A percentile compares a stretch with the other conserved stretches of the same genome.
Conservation (phyloP, 2,329 filamentous ascomycete species). For the Pseudogymnoascus verrucosus region DNA sequence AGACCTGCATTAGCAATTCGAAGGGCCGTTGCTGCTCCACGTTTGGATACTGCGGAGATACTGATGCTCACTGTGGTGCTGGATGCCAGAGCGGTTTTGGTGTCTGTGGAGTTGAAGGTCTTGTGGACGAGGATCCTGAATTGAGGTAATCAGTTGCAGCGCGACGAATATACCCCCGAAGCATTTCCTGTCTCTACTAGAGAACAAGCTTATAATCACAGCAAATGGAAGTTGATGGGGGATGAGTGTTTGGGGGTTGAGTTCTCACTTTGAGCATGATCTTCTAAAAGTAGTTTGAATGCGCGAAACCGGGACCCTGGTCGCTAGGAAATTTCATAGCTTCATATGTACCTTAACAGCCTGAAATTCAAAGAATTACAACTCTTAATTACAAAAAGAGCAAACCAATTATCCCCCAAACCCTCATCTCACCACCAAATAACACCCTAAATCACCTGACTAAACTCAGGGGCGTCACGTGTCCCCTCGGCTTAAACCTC, state of each 20-base stretch:
- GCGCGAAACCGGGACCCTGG: too few species aligned
- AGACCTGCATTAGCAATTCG: neutral
- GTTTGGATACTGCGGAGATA: conserved; percentile 33
- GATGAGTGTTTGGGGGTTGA: neutral
- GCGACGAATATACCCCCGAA: too few species aligned
- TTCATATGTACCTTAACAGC: neutral
- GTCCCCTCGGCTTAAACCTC: neutral
- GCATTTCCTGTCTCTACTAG: too few species aligned
- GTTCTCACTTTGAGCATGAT: neutral
- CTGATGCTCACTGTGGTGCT: conserved; percentile 30
- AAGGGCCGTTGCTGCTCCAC: conserved; percentile 34
- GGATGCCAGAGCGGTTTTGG: conserved; percentile 33
- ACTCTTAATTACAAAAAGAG: neutral
- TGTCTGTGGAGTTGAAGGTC: conserved; percentile 20
- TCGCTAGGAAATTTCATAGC: neutral
- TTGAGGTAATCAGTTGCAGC: too few species aligned
- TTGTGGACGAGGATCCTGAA: neutral
- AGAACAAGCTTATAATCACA: neutral
- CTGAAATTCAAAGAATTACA: neutral
- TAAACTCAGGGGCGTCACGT: neutral
- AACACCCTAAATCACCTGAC: neutral
- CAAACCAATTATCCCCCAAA: neutral
- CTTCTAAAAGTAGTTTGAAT: neutral
- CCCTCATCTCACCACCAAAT: neutral
- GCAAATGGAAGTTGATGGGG: neutral